Conservation (phyloP, 441 rosid species). For the Sinapis alba region DNA sequence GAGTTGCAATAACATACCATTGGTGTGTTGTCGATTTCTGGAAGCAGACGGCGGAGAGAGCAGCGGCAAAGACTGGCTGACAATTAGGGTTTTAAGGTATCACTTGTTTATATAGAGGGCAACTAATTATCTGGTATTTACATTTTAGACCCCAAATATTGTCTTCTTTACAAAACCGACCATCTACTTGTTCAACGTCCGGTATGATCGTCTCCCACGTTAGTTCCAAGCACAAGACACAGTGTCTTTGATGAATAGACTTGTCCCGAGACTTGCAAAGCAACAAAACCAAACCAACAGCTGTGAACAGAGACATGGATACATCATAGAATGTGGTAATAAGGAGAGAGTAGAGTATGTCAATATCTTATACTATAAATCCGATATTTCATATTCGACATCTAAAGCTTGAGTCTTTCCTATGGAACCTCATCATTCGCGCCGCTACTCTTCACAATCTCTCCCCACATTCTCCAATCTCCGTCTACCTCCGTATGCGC, state of each 20-base stretch:
- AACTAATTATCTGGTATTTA: not conserved
- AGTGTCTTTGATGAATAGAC: not conserved
- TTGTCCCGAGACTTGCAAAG: not conserved
- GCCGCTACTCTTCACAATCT: conserved; percentile 30
- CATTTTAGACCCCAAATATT: not conserved
- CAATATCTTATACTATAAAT: conserved; percentile 34
- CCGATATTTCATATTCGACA: conserved; percentile 45
- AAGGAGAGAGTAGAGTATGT: not conserved
- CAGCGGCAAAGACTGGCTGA: not conserved
- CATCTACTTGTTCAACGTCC: conserved; percentile 1
- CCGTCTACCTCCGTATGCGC: conserved; percentile 54
- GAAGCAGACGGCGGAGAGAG: conserved; percentile 8
- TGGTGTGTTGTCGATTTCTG: not conserved
- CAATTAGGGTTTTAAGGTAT: not conserved
- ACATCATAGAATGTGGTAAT: not conserved
- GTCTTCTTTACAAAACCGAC: not conserved
- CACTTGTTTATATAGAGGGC: not conserved
- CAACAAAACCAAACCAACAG: not conserved
- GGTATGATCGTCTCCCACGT: conserved; percentile 20
- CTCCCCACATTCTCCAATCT: conserved; percentile 39
- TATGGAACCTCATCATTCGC: conserved; percentile 55
- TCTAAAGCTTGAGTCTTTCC: conserved; percentile 50
- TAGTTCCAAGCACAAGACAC: conserved; percentile 11
- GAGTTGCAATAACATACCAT: not conserved
- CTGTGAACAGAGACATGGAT: not conserved